These are phyloP conservation scores for Teunomyces barrocoloradensis DNA, from an alignment of 805 yeast genomes.

Conservation along the genomic window DNA sequence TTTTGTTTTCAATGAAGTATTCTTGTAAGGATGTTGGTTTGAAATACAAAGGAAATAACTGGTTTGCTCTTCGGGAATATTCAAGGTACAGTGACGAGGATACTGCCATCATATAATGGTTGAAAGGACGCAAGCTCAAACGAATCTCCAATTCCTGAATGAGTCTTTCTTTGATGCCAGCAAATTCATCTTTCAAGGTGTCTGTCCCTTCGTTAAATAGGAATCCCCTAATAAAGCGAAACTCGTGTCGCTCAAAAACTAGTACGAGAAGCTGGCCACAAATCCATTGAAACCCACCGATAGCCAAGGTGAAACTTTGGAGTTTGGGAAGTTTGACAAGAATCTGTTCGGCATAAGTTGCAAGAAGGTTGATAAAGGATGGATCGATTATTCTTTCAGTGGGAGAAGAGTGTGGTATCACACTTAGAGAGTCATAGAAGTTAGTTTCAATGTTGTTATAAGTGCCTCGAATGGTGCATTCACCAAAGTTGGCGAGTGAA, in stretches of 20 bases:
- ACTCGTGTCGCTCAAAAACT: background rate
- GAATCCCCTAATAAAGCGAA: background rate
- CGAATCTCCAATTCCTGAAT: slow-evolving; percentile 2
- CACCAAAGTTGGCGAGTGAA: background rate
- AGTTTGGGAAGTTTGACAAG: slow-evolving; percentile 4
- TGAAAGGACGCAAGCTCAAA: background rate
- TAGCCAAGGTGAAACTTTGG: slow-evolving; percentile 2
- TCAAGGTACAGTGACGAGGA: background rate
- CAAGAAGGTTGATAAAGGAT: background rate
- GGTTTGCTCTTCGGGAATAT: background rate
- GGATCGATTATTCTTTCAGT: background rate
- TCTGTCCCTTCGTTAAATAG: background rate
- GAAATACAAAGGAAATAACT: slow-evolving; percentile 3
- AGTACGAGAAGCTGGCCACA: slow-evolving; percentile 5
- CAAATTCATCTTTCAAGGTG: background rate
- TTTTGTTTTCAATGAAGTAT: background rate
- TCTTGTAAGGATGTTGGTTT: slow-evolving; percentile 6
- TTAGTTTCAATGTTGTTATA: background rate
- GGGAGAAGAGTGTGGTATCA: background rate
- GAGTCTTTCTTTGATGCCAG: background rate
- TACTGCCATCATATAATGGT: background rate
- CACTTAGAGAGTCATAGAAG: background rate
- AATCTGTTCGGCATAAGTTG: background rate
- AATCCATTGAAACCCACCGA: slow-evolving; percentile 5
- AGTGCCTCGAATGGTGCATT: background rate